Base-by-base conservation (phyloP, 1,284 basidiomycete species). In the Ustilago hordei region DNA sequence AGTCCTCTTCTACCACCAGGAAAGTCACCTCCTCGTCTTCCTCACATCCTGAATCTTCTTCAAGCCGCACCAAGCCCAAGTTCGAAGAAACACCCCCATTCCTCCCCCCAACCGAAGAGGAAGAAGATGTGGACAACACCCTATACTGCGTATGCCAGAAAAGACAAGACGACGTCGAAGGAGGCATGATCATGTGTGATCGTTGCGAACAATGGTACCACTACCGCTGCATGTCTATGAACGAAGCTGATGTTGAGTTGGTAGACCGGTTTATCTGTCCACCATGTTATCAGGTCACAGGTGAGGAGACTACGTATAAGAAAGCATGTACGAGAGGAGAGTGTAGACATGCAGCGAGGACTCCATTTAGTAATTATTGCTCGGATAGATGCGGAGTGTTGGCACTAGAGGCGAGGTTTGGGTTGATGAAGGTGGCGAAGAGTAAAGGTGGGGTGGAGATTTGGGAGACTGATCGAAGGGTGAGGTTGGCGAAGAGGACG, bases 161-260 rank as follows among this genome's bases (percentile, higher is more conserved):
- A 8, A 60, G 60, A 3, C 75, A 78, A 28, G 71, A 69, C 35
- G 82, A 83, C 32, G 78, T 78, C 31, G 75, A 80, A 39, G 76
- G 79, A n/a, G 75, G 80, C 28, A 84, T 84, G 83, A 79, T 84
- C 58, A 78, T 76, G 56, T 84, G 83, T 57, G 83, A 84, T 47
- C 60, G 64, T 12, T 84, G 83, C 59, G 80, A 84, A 47, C 75
- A 78, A 55, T 84, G 83, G 83, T 83, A 75, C 48, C 83, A 84
- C 67, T 75, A 79, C 35, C 41, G 64, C 4, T 84, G 83, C 61
- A 65, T 84, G 48, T 50, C 48, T 13, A 78, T 84, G 28, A 66
- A 48, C 0, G 80, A 83, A 23, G 72, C 77, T 28, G 65, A 79
- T 31, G 69, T 68, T 12, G 75, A 76, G 28, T 65, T 81, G 9